Base-by-base conservation (phyloP, 768 basidiomycete species). In the Amanita jacksonii region DNA sequence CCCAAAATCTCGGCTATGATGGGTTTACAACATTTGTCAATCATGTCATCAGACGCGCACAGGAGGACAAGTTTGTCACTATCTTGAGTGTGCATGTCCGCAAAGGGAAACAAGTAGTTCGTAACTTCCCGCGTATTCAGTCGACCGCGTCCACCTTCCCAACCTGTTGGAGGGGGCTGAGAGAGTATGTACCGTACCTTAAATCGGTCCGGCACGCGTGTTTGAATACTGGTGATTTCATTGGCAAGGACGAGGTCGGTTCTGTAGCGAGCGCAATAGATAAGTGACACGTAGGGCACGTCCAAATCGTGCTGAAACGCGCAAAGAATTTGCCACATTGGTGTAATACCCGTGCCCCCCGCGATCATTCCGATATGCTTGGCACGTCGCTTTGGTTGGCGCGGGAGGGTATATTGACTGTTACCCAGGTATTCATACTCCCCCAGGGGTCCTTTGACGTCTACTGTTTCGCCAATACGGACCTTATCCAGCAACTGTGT, bases 361-460 rank as follows among this genome's bases (percentile, higher is more conserved):
- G 6, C 27, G 27, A 28, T n/a, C n/a, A n/a, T n/a, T n/a, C n/a
- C n/a, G 27, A 28, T 28, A 28, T 28, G 12, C 27, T 28, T 6
- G 12, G 27, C 27, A 28, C 20, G 18, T n/a, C n/a, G n/a, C n/a
- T n/a, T n/a, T n/a, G 56, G 45, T 0, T 69, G 69, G 33, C 63
- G 59, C 59, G 69, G 61, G 19, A 47, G 49, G 9, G 65, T 66
- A 20, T 31, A 41, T 7, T 55, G 43, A 0, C 71, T 69, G 8
- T 57, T 39, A 1, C 75, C 74, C 3, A 63, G 52, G 72, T 74
- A 80, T 16, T 65, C 54, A 52, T 80, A 80, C 5, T 69, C 67
- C 0, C 79, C 79, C 5, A 79, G 54, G 0, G 79, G 79, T 0
- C 79, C 79, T 52, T 79, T 79, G 39, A 79, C 48, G 46, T 79